Evolutionary conservation across 441 rosid species (phyloP).

Genomic region (Manihot esculenta): DNA sequence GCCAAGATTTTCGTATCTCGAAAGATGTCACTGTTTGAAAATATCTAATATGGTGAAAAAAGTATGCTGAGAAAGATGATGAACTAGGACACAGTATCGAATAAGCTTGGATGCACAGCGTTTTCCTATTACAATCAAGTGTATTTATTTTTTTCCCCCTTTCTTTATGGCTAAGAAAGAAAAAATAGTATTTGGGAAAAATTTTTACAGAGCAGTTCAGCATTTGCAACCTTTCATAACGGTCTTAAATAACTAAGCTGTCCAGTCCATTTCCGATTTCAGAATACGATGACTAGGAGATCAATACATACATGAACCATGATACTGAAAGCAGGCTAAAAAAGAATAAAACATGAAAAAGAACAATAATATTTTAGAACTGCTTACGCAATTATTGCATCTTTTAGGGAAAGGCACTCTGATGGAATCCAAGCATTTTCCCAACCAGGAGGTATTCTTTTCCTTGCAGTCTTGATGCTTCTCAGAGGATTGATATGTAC

Average conservation of each 20-base stretch:
- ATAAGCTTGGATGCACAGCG: background rate
- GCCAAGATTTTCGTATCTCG: no score
- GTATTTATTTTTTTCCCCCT: background rate
- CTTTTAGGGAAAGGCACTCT: slow-evolving; percentile 62
- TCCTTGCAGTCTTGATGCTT: slow-evolving; percentile 66
- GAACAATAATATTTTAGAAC: slow-evolving; percentile 5
- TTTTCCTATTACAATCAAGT: background rate
- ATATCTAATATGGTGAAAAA: no score
- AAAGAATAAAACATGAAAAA: background rate
- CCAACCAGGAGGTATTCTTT: slow-evolving; percentile 79
- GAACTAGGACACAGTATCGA: background rate
- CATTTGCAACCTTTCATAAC: background rate
- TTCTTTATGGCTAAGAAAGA: background rate
- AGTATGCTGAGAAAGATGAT: no score
- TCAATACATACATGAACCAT: no score
- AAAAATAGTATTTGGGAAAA: background rate
- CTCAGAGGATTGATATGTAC: slow-evolving; percentile 62
- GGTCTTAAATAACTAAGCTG: no score
- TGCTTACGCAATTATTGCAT: slow-evolving; percentile 70
- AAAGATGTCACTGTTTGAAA: no score
- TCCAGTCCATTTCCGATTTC: background rate
- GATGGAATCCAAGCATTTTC: slow-evolving; percentile 69
- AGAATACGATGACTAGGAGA: background rate
- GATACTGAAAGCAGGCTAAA: background rate
- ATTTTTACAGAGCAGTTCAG: background rate